Conservation (phyloP, 192 early-diverging fungal species). For the Backusella mclennaniae region DNA sequence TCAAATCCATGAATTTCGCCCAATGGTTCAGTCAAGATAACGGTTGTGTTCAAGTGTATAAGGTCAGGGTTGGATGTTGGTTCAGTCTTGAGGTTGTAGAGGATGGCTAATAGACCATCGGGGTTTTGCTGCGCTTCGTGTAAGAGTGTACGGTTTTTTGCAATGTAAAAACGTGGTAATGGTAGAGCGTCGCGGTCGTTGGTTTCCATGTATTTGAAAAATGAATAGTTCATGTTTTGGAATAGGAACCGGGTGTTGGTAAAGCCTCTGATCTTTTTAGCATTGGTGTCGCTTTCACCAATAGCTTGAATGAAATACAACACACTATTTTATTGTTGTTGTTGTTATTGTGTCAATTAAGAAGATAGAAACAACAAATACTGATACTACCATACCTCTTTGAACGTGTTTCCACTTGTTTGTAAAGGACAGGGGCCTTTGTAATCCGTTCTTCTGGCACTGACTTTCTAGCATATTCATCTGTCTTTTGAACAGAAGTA, state of each 20-base stretch:
- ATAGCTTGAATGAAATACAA: slow-evolving; percentile 24
- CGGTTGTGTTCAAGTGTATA: background rate
- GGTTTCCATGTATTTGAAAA: slow-evolving; percentile 14
- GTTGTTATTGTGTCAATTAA: background rate
- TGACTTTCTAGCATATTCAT: background rate
- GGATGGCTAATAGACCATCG: slow-evolving; percentile 3
- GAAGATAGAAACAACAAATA: too few relatives aligned
- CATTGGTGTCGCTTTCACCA: background rate
- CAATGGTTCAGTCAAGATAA: slow-evolving; percentile 11
- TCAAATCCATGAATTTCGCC: slow-evolving; percentile 14
- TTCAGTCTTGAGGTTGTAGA: slow-evolving; percentile 1
- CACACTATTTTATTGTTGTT: background rate
- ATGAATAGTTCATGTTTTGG: slow-evolving; percentile 2
- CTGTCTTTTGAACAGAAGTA: background rate
- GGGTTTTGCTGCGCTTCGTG: slow-evolving; percentile 16
- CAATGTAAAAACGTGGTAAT: slow-evolving; percentile 29
- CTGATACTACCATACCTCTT: background rate
- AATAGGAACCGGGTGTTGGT: slow-evolving; percentile 6
- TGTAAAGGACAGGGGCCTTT: background rate
- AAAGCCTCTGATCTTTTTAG: slow-evolving; percentile 5
- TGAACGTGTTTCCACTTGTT: background rate
- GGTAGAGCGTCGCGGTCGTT: background rate
- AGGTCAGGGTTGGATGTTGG: background rate
- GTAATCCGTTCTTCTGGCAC: slow-evolving; percentile 4
- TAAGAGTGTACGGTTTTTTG: slow-evolving; percentile 35